Conservation (phyloP, 495 filamentous ascomycete species). For the Hypomontagnella submonticulosa region DNA sequence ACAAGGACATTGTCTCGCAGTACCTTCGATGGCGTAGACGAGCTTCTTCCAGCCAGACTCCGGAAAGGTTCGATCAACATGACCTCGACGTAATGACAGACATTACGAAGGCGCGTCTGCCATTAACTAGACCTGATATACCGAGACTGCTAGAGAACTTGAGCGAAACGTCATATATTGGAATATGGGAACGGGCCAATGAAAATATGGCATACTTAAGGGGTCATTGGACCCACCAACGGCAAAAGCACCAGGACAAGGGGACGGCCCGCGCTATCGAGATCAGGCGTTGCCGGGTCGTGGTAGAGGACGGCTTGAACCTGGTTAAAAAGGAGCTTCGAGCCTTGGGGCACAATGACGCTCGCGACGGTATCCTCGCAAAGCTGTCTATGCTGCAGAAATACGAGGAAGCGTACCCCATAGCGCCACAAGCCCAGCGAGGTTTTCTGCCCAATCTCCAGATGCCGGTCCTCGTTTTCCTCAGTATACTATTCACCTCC, state of each 20-base stretch:
- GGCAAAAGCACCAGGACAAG: conserved; percentile 7
- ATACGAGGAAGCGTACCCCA: conserved; percentile 34
- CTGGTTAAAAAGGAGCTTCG: conserved; percentile 21
- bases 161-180: conserved; percentile 18
- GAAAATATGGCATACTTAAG: conserved; percentile 32
- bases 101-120: not conserved
- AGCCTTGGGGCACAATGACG: not conserved
- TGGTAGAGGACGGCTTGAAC: not conserved
- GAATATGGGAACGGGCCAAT: conserved; percentile 25
- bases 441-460: not conserved
- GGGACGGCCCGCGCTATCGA: conserved; percentile 16
- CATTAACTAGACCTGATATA: not conserved
- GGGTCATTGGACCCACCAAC: conserved; percentile 7
- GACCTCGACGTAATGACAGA: conserved; percentile 2
- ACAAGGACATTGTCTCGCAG: conserved; percentile 17
- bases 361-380: conserved; percentile 8
- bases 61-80: conserved; percentile 3
- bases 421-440: not conserved
- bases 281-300: conserved; percentile 12
- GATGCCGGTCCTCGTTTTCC: conserved; percentile 8
- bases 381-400: conserved; percentile 24
- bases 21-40: conserved; percentile 21
- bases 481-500: not conserved
- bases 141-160: conserved; percentile 12
- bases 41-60: conserved; percentile 1